These are phyloP conservation scores for Infundibulicybe gibba DNA, from an alignment of 768 basidiomycete genomes.

Conservation along the genomic window DNA sequence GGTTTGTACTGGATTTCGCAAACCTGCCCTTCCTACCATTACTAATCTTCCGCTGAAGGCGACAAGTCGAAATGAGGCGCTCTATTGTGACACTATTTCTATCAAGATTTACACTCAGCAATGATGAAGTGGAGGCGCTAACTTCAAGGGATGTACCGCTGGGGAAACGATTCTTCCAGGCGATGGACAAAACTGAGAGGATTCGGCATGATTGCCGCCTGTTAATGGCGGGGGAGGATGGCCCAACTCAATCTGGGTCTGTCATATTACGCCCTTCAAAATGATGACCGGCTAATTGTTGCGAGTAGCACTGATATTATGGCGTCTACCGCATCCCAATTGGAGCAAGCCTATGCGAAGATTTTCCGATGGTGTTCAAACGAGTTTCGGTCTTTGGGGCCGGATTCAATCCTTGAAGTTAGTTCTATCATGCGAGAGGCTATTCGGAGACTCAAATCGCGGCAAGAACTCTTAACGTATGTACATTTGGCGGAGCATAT, in stretches of 20 bases:
- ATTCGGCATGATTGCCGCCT: slow-evolving; percentile 85
- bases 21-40: neutral
- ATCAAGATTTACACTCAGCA: slow-evolving; percentile 76
- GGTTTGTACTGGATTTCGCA: slow-evolving; percentile 37
- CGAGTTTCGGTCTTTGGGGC: slow-evolving; percentile 78
- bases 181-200: slow-evolving; percentile 81
- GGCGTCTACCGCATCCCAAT: slow-evolving; percentile 70
- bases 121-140: slow-evolving; percentile 69
- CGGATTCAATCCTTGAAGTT: slow-evolving; percentile 74
- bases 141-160: slow-evolving; percentile 78
- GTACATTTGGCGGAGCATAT: slow-evolving; percentile 8
- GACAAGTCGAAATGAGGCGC: slow-evolving; percentile 66
- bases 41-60: slow-evolving; percentile 32
- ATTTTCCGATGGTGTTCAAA: slow-evolving; percentile 81
- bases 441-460: slow-evolving; percentile 65
- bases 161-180: slow-evolving; percentile 70
- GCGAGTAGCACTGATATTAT: slow-evolving; percentile 79
- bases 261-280: slow-evolving; percentile 7
- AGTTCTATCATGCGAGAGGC: slow-evolving; percentile 63
- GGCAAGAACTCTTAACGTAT: slow-evolving; percentile 78
- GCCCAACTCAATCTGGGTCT: slow-evolving; percentile 74
- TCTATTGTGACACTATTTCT: slow-evolving; percentile 80
- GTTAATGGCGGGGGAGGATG: slow-evolving; percentile 82
- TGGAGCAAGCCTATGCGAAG: slow-evolving; percentile 91
- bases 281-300: no score